Evolutionary conservation across 108 stramenopile species (phyloP).

Genomic region (Aureococcus anophagefferens): DNA sequence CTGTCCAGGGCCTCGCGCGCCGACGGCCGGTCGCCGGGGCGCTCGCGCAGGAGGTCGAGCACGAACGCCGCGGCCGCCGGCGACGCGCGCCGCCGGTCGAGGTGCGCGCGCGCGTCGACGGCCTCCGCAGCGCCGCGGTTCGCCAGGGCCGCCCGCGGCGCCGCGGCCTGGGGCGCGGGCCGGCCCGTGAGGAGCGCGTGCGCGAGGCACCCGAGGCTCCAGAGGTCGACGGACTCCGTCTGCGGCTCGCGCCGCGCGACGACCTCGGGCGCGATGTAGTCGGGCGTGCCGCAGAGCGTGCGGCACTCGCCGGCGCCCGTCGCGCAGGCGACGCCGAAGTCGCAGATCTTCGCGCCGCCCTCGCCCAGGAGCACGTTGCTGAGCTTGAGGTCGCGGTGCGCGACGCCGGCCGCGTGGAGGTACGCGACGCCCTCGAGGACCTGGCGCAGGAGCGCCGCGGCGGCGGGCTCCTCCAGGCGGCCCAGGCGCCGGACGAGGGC

Average conservation of each 20-base stretch:
- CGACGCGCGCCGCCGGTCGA: too few relatives aligned
- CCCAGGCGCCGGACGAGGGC: neutral
- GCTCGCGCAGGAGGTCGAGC: too few relatives aligned
- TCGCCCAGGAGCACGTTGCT: constrained; percentile 91
- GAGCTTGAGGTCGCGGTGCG: constrained; percentile 97
- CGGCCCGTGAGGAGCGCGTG: neutral
- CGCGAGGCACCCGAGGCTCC: neutral
- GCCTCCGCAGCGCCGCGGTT: neutral
- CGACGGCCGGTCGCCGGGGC: too few relatives aligned
- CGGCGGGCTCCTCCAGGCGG: constrained; percentile 71
- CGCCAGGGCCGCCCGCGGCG: neutral
- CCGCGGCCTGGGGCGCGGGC: neutral
- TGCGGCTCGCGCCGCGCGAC: constrained; percentile 47
- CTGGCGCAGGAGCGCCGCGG: constrained; percentile 63
- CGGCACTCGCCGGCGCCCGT: constrained; percentile 64
- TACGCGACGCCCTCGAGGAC: constrained; percentile 74
- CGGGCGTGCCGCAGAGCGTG: constrained; percentile 98
- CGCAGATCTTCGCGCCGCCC: constrained; percentile 53
- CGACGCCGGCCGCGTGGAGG: constrained; percentile 78
- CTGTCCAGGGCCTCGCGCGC: too few relatives aligned
- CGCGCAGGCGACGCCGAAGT: constrained; percentile 83
- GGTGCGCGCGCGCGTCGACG: too few relatives aligned
- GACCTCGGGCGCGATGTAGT: constrained; percentile 99
- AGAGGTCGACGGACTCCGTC: neutral
- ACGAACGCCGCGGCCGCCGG: too few relatives aligned